These are phyloP conservation scores for Ceriops decandra DNA, from an alignment of 345 rosid genomes.

Conservation along the genomic window DNA sequence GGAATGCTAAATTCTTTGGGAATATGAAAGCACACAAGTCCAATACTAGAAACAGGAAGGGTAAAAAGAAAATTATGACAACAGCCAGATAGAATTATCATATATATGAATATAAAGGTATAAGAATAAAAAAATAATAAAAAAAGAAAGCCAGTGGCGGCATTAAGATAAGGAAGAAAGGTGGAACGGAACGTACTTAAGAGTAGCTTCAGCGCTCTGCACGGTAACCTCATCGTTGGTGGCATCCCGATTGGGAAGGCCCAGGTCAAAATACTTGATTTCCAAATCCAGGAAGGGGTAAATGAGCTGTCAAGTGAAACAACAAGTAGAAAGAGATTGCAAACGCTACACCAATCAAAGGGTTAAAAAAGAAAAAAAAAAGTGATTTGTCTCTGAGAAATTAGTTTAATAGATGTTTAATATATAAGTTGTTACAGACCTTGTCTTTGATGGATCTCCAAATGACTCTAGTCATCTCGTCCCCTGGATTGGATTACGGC, in stretches of 20 bases:
- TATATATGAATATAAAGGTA: too few relatives aligned
- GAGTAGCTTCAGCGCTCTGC: slow-evolving; percentile 60
- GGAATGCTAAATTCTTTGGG: too few relatives aligned
- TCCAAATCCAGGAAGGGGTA: slow-evolving; percentile 65
- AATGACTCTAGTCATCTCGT: slow-evolving; percentile 32
- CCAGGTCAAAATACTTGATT: slow-evolving; percentile 57
- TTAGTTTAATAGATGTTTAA: not conserved
- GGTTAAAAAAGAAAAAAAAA: not conserved
- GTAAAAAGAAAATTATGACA: not conserved
- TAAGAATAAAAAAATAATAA: too few relatives aligned
- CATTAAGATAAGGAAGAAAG: too few relatives aligned
- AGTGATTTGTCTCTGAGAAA: not conserved
- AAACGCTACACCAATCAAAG: too few relatives aligned
- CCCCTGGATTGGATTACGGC: slow-evolving; percentile 8
- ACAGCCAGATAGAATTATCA: not conserved
- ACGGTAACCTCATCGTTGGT: slow-evolving; percentile 58
- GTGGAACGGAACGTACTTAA: slow-evolving; percentile 31
- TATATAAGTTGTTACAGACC: slow-evolving; percentile 3
- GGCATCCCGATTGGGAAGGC: slow-evolving; percentile 52
- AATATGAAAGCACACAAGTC: too few relatives aligned
- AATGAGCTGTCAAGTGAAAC: slow-evolving; percentile 51
- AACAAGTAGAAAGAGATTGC: too few relatives aligned
- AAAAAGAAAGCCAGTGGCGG: too few relatives aligned
- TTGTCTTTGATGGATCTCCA: slow-evolving; percentile 33
- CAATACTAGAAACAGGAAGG: not conserved